A percentile compares a stretch with the other conserved stretches of the same genome.
phyloP scores from a whole-genome alignment of 306 rosid genomes.

The Citrullus amarus region DNA sequence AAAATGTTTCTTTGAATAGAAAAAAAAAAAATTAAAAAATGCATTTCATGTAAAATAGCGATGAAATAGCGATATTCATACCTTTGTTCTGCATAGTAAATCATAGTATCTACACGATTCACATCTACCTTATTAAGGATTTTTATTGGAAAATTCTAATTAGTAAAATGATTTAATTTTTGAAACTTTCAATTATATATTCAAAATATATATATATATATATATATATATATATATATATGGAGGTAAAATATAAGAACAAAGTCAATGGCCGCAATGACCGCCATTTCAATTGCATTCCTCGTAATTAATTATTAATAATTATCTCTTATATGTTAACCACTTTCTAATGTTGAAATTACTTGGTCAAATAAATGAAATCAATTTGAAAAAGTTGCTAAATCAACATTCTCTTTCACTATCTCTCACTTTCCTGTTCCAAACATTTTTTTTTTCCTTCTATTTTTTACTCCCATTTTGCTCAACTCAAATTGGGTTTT shows the following conservation, averaged over 20 bases:
- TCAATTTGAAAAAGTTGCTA: background rate
- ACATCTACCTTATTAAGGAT: too few species aligned
- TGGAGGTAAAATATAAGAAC: too few species aligned
- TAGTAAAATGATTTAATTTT: background rate
- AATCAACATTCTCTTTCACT: background rate
- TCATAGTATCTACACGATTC: too few species aligned
- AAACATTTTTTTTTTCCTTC: too few species aligned
- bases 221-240: too few species aligned
- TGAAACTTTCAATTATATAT: background rate
- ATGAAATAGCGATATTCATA: too few species aligned
- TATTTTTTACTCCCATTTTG: background rate
- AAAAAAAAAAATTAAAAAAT: too few species aligned
- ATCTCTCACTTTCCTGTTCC: too few species aligned
- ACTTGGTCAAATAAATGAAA: background rate
- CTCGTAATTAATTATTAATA: background rate
- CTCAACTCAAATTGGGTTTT: background rate
- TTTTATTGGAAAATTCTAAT: background rate
- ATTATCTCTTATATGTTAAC: background rate
- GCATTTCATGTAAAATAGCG: too few species aligned
- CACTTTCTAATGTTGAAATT: background rate
- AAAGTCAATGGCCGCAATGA: background rate
- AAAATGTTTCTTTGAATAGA: too few species aligned
- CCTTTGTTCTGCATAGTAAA: too few species aligned
- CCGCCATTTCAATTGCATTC: background rate
- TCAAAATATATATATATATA: too few species aligned